phyloP scores from a whole-genome alignment of 2,329 filamentous ascomycete genomes.

The Trichocomaceae sp. region DNA sequence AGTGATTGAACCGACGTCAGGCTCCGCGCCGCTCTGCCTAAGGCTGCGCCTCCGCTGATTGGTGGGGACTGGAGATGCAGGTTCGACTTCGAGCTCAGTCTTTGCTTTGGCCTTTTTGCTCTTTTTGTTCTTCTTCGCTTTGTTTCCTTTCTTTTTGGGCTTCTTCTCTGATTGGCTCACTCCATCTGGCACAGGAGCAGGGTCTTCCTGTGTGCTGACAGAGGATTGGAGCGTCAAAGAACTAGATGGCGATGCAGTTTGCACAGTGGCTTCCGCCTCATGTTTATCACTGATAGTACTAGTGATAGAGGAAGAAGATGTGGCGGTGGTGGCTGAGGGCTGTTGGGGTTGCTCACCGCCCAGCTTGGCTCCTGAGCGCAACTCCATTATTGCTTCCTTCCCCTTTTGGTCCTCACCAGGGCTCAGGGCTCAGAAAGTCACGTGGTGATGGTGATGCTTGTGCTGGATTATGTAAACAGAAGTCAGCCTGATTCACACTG shows the following conservation, averaged over 20 bases:
- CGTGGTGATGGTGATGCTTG: neutral
- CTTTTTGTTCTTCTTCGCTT: neutral
- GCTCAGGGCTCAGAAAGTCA: slow-evolving; percentile 8
- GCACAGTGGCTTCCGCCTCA: neutral
- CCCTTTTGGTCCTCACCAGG: neutral
- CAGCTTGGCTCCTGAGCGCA: neutral
- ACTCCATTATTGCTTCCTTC: slow-evolving; percentile 1
- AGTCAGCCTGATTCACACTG: neutral
- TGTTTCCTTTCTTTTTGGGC: neutral
- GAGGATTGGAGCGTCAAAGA: neutral
- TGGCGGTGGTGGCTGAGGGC: slow-evolving; percentile 8
- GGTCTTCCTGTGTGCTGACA: neutral
- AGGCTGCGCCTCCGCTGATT: slow-evolving; percentile 7
- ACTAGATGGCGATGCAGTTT: neutral
- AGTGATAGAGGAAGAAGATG: neutral
- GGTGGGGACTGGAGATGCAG: slow-evolving; percentile 2
- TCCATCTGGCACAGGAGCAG: neutral
- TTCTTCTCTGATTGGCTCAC: neutral
- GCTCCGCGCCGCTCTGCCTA: slow-evolving; percentile 21
- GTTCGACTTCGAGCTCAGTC: neutral
- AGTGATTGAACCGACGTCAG: slow-evolving; percentile 19
- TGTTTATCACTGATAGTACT: neutral
- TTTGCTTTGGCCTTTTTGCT: neutral
- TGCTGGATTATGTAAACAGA: neutral
- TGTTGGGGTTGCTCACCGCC: neutral